Evolutionary conservation across 1,284 basidiomycete species (phyloP).

Genomic region (Prillingera fragicola): DNA sequence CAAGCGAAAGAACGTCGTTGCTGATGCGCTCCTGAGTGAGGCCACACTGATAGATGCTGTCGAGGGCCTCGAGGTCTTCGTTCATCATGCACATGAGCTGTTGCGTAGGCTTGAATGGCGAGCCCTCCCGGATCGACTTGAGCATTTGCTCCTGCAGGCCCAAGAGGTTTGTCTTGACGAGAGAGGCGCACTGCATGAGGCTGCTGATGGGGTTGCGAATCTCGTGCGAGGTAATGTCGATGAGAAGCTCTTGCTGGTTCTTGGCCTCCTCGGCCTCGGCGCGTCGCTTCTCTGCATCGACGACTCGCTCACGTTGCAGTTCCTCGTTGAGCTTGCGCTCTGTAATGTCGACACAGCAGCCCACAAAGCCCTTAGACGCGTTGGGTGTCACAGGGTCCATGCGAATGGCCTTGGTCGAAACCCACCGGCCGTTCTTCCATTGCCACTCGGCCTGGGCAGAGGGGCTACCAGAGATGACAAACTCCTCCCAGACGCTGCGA

Average conservation of each 20-base stretch:
- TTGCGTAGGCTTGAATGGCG: conserved; percentile 32
- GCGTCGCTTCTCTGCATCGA: conserved; percentile 41
- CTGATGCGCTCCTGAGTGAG: conserved; percentile 49
- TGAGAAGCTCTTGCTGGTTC: conserved; percentile 43
- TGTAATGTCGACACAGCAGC: conserved; percentile 37
- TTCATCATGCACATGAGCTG: conserved; percentile 14
- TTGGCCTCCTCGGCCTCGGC: conserved; percentile 44
- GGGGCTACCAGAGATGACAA: conserved; percentile 9
- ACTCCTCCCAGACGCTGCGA: conserved; percentile 22
- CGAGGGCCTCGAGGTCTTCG: conserved; percentile 24
- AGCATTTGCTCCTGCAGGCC: conserved; percentile 33
- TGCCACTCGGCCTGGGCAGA: conserved; percentile 25
- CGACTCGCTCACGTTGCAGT: conserved; percentile 33
- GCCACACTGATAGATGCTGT: conserved; percentile 45
- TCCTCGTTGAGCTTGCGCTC: conserved; percentile 42
- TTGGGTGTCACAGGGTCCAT: conserved; percentile 25
- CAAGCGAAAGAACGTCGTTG: conserved; percentile 49
- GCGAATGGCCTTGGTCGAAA: conserved; percentile 24
- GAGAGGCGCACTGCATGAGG: conserved; percentile 29
- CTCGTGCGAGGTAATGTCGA: conserved; percentile 47
- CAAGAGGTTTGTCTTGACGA: conserved; percentile 40
- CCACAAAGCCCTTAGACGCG: conserved; percentile 11
- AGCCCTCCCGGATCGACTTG: conserved; percentile 16
- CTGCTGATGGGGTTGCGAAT: conserved; percentile 26
- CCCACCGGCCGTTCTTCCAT: conserved; percentile 30